A percentile compares a stretch with the other conserved stretches of the same genome.
phyloP scores from a whole-genome alignment of 164 flowering plant species.

The Saururus chinensis region DNA sequence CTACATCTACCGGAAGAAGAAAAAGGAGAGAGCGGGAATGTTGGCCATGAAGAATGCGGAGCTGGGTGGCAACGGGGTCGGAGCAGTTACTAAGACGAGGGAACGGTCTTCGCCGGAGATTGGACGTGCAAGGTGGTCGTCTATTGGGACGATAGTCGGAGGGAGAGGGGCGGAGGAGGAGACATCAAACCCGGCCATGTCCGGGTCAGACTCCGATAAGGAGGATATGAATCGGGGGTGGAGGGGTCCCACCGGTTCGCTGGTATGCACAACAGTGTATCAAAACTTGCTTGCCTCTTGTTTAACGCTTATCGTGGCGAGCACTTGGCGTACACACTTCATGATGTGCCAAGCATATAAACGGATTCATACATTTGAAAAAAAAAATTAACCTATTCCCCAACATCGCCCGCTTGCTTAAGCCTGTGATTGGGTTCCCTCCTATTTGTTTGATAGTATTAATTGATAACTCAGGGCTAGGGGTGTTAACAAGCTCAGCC shows the following conservation, averaged over 20 bases:
- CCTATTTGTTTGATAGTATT: too few relatives aligned
- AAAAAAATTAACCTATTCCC: too few relatives aligned
- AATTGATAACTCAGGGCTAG: too few relatives aligned
- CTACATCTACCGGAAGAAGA: constrained; percentile 9
- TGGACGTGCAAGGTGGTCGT: constrained; percentile 22
- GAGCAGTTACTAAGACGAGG: not conserved
- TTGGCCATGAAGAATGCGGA: not conserved
- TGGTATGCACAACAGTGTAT: constrained; percentile 14
- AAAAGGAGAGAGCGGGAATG: not conserved
- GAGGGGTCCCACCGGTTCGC: constrained; percentile 3
- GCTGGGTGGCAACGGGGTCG: not conserved
- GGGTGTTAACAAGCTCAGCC: too few relatives aligned
- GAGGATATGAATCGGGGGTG: constrained; percentile 5
- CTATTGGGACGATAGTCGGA: constrained; percentile 19
- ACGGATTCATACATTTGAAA: too few relatives aligned
- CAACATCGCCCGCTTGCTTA: too few relatives aligned
- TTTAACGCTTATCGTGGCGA: too few relatives aligned
- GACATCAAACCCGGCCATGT: not conserved
- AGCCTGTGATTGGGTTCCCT: too few relatives aligned
- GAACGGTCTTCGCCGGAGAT: constrained; percentile 7
- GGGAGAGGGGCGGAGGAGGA: not conserved
- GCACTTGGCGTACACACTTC: too few relatives aligned
- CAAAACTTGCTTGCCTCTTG: too few relatives aligned
- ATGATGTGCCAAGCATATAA: too few relatives aligned
- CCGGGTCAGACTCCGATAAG: constrained; percentile 13